A percentile compares a stretch with the other conserved stretches of the same genome.
Conservation (phyloP, 2,329 filamentous ascomycete species). For the Pseudogymnoascus sp. region DNA sequence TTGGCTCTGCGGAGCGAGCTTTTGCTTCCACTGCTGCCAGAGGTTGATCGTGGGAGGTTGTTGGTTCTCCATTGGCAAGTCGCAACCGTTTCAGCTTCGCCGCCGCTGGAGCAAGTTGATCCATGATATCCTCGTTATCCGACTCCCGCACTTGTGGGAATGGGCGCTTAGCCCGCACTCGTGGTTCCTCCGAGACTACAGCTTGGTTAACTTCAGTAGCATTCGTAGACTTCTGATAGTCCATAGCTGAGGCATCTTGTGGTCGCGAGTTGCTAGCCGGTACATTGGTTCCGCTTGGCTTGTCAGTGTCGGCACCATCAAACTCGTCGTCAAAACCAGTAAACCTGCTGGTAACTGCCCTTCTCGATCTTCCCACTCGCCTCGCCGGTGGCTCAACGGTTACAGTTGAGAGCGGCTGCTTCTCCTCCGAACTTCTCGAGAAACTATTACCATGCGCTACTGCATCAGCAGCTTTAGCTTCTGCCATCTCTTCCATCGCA, state of each 20-base stretch:
- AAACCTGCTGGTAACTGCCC: conserved; percentile 50
- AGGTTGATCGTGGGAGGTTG: conserved; percentile 21
- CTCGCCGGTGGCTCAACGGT: not conserved
- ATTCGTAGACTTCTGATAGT: conserved; percentile 25
- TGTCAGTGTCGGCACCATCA: conserved; percentile 26
- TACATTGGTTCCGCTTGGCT: conserved; percentile 17
- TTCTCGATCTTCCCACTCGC: conserved; percentile 31
- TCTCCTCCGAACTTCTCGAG: conserved; percentile 17
- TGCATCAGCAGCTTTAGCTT: not conserved
- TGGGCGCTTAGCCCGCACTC: conserved; percentile 33
- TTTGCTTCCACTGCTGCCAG: conserved; percentile 16
- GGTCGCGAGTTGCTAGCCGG: conserved; percentile 16
- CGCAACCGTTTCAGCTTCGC: conserved; percentile 56
- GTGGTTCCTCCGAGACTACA: not conserved
- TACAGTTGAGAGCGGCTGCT: not conserved
- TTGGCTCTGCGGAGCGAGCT: conserved; percentile 19
- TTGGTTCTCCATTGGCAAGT: conserved; percentile 20
- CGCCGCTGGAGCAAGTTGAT: conserved; percentile 66
- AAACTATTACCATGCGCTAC: not conserved
- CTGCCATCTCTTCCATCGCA: not conserved
- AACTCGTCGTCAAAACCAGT: conserved; percentile 62
- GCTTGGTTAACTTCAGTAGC: not conserved
- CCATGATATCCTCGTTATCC: conserved; percentile 46
- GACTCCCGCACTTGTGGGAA: conserved; percentile 28
- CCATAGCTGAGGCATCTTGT: not conserved